Evolutionary conservation across 306 rosid species (phyloP).

Genomic region (Medicago ruthenica): DNA sequence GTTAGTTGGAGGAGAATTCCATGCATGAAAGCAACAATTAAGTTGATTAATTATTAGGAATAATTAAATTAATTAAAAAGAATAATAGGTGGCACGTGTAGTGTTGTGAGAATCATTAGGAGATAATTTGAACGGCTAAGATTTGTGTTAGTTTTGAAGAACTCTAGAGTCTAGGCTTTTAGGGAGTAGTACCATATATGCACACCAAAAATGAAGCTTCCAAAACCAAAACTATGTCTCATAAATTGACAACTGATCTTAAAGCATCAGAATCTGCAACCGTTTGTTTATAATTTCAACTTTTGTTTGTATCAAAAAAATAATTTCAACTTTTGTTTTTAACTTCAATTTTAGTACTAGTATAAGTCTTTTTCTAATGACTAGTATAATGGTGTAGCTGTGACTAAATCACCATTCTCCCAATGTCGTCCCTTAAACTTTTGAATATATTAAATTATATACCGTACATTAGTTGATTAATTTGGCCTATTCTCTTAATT

Average conservation of each 20-base stretch:
- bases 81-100: not conserved
- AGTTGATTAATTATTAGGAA: not conserved
- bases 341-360: too few species aligned
- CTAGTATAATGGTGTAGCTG: not conserved
- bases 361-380: too few species aligned
- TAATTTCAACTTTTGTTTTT: not conserved
- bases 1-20: constrained; percentile 6
- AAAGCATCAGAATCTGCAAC: not conserved
- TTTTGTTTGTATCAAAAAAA: not conserved
- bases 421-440: not conserved
- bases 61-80: too few species aligned
- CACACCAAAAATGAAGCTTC: not conserved
- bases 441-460: not conserved
- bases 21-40: constrained; percentile 3
- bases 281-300: not conserved
- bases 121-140: not conserved
- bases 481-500: not conserved
- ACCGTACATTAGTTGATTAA: not conserved
- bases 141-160: not conserved
- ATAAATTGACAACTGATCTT: not conserved
- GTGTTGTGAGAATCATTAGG: not conserved
- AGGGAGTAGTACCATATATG: not conserved
- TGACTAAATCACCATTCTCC: not conserved
- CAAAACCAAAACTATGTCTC: not conserved
- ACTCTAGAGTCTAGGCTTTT: not conserved